phyloP scores from a whole-genome alignment of 106 monocot genomes.

The Allium sativum region DNA sequence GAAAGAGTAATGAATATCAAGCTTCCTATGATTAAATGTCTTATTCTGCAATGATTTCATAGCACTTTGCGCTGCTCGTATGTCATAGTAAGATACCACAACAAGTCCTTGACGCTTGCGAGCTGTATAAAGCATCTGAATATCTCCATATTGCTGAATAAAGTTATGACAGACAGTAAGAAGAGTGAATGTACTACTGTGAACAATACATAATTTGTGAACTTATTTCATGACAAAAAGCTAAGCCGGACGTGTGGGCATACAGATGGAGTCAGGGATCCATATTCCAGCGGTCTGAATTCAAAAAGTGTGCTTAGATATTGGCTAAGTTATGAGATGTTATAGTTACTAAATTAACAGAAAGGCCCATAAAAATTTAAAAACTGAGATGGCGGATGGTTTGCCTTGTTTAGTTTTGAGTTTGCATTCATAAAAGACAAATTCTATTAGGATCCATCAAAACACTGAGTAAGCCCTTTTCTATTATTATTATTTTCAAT shows the following conservation, averaged over 20 bases:
- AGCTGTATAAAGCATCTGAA: constrained; percentile 45
- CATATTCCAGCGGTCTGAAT: neutral
- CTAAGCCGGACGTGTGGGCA: neutral
- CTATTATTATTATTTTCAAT: too few relatives aligned
- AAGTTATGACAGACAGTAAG: neutral
- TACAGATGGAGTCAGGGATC: neutral
- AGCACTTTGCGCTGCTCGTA: constrained; percentile 51
- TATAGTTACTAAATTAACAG: too few relatives aligned
- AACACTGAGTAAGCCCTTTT: too few relatives aligned
- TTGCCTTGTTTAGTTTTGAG: too few relatives aligned
- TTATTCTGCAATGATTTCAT: constrained; percentile 51
- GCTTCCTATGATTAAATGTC: constrained; percentile 37
- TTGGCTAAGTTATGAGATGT: neutral
- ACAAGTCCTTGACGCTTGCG: constrained; percentile 69
- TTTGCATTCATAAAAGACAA: too few relatives aligned
- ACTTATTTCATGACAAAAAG: neutral
- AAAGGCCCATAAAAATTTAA: too few relatives aligned
- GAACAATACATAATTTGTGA: neutral
- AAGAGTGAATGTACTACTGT: neutral
- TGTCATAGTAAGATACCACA: constrained; percentile 60
- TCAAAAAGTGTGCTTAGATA: neutral
- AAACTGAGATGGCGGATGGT: too few relatives aligned
- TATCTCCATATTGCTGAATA: constrained; percentile 62
- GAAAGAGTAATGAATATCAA: constrained; percentile 65
- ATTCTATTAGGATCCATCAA: too few relatives aligned